Percentiles rank a stretch among this genome's conserved stretches.
Conservation (phyloP, 345 rosid species). For the Draba incana region DNA sequence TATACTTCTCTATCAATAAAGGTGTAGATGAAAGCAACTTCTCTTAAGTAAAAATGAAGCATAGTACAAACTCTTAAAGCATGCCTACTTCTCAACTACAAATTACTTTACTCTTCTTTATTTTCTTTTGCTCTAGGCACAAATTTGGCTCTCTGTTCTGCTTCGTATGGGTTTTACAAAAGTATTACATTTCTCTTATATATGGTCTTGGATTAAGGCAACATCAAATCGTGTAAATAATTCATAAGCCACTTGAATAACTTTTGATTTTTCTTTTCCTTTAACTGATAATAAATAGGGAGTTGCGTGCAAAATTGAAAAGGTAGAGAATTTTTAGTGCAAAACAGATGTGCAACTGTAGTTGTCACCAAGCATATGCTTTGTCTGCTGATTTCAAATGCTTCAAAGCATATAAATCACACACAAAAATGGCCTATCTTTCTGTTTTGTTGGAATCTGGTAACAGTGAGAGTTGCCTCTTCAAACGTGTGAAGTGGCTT, state of each 20-base stretch:
- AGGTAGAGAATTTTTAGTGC: constrained; percentile 27
- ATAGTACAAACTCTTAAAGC: constrained; percentile 5
- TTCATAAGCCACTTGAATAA: constrained; percentile 32
- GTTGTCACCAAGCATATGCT: constrained; percentile 44
- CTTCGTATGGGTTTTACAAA: constrained; percentile 1
- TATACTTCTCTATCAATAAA: constrained; percentile 17
- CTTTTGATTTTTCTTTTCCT: not conserved
- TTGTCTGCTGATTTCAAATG: constrained; percentile 38
- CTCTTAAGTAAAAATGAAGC: constrained; percentile 8
- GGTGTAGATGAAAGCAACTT: constrained; percentile 19
- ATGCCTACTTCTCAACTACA: constrained; percentile 19
- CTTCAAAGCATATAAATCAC: constrained; percentile 30
- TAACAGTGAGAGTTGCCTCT: constrained; percentile 43
- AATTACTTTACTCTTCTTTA: constrained; percentile 1
- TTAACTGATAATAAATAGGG: constrained; percentile 25
- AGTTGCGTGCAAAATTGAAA: constrained; percentile 45
- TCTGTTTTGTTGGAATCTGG: constrained; percentile 39
- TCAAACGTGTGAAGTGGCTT: constrained; percentile 42
- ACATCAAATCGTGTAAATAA: constrained; percentile 33
- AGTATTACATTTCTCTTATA: constrained; percentile 12
- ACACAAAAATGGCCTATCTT: constrained; percentile 9
- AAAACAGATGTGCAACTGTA: constrained; percentile 39
- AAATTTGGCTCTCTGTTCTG: constrained; percentile 11
- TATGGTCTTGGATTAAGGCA: constrained; percentile 1
- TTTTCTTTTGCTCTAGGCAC: not conserved